phyloP scores from a whole-genome alignment of 2,329 filamentous ascomycete species.

The Phialophora expanda region DNA sequence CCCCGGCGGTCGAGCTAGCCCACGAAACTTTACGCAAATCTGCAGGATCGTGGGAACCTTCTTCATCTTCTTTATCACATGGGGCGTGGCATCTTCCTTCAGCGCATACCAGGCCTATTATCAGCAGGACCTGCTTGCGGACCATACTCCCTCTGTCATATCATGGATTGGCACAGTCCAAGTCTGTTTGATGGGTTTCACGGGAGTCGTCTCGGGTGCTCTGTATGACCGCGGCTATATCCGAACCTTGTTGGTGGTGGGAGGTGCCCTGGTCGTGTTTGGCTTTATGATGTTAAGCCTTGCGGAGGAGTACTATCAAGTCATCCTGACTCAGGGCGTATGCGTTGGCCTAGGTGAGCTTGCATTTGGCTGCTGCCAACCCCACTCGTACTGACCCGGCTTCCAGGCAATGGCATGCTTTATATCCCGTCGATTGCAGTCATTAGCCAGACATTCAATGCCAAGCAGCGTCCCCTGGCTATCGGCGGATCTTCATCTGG shows the following conservation, averaged over 20 bases:
- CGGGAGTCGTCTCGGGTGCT: constrained; percentile 51
- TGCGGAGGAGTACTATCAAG: constrained; percentile 56
- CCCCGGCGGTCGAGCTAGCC: neutral
- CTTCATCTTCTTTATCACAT: constrained; percentile 56
- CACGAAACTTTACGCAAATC: constrained; percentile 66
- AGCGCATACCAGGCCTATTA: constrained; percentile 42
- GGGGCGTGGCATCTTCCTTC: constrained; percentile 39
- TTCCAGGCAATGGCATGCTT: constrained; percentile 51
- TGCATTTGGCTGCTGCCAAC: constrained; percentile 41
- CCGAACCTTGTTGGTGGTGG: constrained; percentile 37
- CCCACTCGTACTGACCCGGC: constrained; percentile 27
- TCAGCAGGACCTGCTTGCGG: constrained; percentile 39
- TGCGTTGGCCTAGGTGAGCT: constrained; percentile 58
- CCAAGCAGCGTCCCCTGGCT: constrained; percentile 37
- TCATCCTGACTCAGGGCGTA: constrained; percentile 61
- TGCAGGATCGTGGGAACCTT: constrained; percentile 82
- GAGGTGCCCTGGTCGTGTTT: constrained; percentile 37
- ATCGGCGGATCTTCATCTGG: constrained; percentile 33
- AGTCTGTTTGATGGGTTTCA: constrained; percentile 51
- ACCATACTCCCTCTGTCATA: constrained; percentile 46
- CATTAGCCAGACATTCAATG: constrained; percentile 60
- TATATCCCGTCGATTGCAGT: constrained; percentile 54
- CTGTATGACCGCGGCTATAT: constrained; percentile 53
- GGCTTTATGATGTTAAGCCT: constrained; percentile 52
- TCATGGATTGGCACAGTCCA: constrained; percentile 60